Conservation (phyloP, 768 basidiomycete species). For the Mycena capillaripes region DNA sequence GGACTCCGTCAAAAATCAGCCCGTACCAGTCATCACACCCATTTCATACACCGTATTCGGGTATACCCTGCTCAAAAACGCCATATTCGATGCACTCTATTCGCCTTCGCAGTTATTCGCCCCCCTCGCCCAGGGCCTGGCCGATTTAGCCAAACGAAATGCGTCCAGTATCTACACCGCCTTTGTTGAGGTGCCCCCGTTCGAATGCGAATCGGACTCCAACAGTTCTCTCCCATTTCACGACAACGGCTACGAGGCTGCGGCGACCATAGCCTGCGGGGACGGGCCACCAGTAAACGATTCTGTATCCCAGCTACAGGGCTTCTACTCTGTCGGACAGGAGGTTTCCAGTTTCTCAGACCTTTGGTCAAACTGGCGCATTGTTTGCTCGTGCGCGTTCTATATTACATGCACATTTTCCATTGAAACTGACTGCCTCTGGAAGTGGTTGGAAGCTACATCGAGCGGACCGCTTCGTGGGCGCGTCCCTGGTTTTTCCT, state of each 20-base stretch:
- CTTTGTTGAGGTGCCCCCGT: background rate
- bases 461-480: too few species aligned
- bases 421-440: too few species aligned
- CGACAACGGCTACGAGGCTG: background rate
- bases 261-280: background rate
- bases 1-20: background rate
- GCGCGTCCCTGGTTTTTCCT: too few species aligned
- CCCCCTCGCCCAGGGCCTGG: background rate
- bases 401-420: too few species aligned
- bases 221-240: background rate
- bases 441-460: too few species aligned
- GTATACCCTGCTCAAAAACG: constrained; percentile 10
- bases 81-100: constrained; percentile 13
- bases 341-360: constrained; percentile 20
- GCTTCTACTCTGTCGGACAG: background rate
- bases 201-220: constrained; percentile 12
- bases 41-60: constrained; percentile 10
- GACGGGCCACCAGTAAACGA: constrained; percentile 4
- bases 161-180: background rate
- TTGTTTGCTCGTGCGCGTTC: too few species aligned
- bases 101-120: background rate
- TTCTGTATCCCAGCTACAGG: background rate
- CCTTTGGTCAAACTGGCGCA: background rate
- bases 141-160: background rate
- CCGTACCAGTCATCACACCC: constrained; percentile 9